Evolutionary conservation across 768 basidiomycete species (phyloP).

Genomic region (Tulasnella sp.): DNA sequence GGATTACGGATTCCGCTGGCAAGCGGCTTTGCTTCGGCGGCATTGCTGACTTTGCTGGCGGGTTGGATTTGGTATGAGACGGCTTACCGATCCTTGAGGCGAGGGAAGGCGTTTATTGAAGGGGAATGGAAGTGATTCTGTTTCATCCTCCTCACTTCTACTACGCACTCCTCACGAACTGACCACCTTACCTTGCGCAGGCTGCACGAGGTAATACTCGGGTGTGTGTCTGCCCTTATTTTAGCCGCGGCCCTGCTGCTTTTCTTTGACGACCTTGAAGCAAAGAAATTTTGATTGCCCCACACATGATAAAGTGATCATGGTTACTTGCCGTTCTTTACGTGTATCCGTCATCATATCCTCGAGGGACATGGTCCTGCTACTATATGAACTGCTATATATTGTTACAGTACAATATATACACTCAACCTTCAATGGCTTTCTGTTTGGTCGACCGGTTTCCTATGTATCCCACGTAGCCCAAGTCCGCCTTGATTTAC

Average conservation of each 20-base stretch:
- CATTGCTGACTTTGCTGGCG: not conserved
- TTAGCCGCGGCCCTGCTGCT: not conserved
- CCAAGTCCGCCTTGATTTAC: not conserved
- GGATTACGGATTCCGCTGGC: not conserved
- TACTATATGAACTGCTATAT: too few species aligned
- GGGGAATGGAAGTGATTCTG: slow-evolving; percentile 5
- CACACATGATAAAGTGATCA: too few species aligned
- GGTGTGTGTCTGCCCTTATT: not conserved
- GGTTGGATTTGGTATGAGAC: slow-evolving; percentile 12
- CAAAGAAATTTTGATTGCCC: too few species aligned
- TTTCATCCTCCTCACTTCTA: not conserved
- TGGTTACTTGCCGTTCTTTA: too few species aligned
- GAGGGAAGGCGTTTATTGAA: slow-evolving; percentile 15
- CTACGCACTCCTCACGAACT: not conserved
- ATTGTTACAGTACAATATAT: not conserved
- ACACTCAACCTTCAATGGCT: not conserved
- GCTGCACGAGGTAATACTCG: slow-evolving; percentile 7
- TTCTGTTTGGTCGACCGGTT: too few species aligned
- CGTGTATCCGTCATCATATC: too few species aligned
- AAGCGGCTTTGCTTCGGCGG: not conserved
- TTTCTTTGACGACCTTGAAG: not conserved
- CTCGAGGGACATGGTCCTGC: too few species aligned
- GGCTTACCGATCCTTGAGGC: not conserved
- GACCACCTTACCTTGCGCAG: not conserved
- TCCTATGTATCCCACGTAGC: too few species aligned